These are phyloP conservation scores for Epicoccum sorghinum DNA, from an alignment of 2,329 filamentous ascomycete species.

Conservation along the genomic window DNA sequence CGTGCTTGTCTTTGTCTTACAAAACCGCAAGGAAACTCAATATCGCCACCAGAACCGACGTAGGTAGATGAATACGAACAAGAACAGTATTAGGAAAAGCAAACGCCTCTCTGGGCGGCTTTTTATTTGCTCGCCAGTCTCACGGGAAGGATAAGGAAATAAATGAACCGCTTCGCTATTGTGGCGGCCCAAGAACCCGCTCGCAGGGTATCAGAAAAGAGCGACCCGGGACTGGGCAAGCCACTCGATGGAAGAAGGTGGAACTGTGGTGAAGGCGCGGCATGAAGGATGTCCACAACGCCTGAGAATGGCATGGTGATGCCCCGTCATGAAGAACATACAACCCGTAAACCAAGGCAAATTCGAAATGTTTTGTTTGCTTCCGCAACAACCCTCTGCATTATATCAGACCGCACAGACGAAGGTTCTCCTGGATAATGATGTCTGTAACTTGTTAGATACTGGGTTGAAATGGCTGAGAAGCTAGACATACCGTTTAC, in stretches of 20 bases:
- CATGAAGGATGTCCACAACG: constrained; percentile 46
- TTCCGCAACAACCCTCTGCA: constrained; percentile 22
- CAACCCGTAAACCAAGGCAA: constrained; percentile 45
- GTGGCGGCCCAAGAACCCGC: constrained; percentile 31
- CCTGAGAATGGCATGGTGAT: constrained; percentile 43
- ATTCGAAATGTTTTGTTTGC: constrained; percentile 36
- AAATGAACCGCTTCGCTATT: constrained; percentile 28
- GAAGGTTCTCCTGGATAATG: constrained; percentile 99
- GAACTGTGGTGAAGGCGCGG: constrained; percentile 25
- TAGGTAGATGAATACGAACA: constrained; percentile 21
- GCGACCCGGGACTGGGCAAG: constrained; percentile 36
- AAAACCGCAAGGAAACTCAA: constrained; percentile 19
- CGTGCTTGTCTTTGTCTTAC: constrained; percentile 22
- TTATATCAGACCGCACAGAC: constrained; percentile 96
- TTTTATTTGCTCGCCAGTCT: constrained; percentile 19
- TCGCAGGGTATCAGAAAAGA: constrained; percentile 46
- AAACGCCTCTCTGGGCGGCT: constrained; percentile 19
- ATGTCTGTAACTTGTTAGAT: constrained; percentile 74
- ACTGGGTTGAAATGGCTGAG: background rate
- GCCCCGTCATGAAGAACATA: constrained; percentile 43
- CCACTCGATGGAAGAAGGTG: constrained; percentile 39
- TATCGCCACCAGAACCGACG: constrained; percentile 13
- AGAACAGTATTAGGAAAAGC: constrained; percentile 29
- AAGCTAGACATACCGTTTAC: constrained; percentile 80
- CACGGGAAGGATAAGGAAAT: constrained; percentile 19